phyloP scores from a whole-genome alignment of 2,329 filamentous ascomycete genomes.

The Aspergillus quadrilineatus region DNA sequence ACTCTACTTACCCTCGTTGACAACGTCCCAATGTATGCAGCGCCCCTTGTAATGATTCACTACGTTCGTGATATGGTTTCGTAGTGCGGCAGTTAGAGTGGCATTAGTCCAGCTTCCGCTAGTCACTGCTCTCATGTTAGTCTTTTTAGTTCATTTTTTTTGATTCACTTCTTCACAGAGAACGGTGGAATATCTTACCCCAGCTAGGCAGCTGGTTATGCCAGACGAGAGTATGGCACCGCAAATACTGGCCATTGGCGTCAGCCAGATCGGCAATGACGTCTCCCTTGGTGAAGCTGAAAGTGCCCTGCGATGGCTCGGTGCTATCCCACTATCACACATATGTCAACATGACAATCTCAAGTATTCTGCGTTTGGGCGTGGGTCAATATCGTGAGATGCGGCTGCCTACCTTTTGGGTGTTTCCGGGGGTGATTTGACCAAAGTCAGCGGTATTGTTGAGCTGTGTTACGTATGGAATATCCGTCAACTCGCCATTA shows the following conservation, averaged over 20 bases:
- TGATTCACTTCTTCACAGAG: no score
- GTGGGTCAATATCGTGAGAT: no score
- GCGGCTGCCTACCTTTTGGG: constrained; percentile 48
- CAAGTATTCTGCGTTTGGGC: no score
- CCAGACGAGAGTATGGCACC: constrained; percentile 59
- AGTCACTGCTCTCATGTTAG: constrained; percentile 34
- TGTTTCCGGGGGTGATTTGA: constrained; percentile 64
- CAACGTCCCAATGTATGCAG: constrained; percentile 42
- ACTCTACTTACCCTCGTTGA: constrained; percentile 34
- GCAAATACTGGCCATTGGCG: constrained; percentile 48
- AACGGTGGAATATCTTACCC: neutral
- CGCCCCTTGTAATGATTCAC: constrained; percentile 37
- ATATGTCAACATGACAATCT: neutral
- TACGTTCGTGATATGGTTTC: constrained; percentile 45
- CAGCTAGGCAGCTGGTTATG: neutral
- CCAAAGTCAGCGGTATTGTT: constrained; percentile 63
- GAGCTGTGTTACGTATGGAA: constrained; percentile 56
- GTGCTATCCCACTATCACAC: constrained; percentile 58
- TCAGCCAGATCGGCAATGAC: constrained; percentile 43
- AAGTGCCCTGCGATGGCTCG: constrained; percentile 57
- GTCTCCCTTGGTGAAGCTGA: constrained; percentile 61
- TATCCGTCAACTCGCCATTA: constrained; percentile 54
- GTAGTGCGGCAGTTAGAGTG: constrained; percentile 57
- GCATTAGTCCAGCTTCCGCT: constrained; percentile 56
- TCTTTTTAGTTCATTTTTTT: neutral